Base-by-base conservation (phyloP, 2,329 filamentous ascomycete genomes). In the Zasmidium citrigriseum region DNA sequence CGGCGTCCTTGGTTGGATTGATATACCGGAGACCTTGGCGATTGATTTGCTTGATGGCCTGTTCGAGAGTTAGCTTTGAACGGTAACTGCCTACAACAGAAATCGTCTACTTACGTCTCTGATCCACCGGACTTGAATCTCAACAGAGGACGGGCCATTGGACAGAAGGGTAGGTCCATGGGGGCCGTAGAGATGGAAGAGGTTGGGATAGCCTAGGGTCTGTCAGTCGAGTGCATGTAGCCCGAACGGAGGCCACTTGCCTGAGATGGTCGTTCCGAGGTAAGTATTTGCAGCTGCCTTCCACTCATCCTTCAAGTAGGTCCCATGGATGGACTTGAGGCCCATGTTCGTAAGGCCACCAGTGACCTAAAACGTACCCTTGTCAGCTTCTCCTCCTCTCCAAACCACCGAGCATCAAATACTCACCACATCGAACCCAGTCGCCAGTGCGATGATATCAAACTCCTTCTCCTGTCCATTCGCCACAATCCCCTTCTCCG, bases 371-470 rank as follows among this genome's bases (percentile, higher is more conserved):
- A 24, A 18, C 18, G 11, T 22, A 38, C 9, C 18, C 11, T 20
- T 38, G 48, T 38, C 4, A 22, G 22, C 22, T 4, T 49, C 46
- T 49, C 7, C 22, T 25, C 25, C 22, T 41, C 34, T 59, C 56
- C 21, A 55, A 60, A n/a, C 50, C 46, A 67, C 66, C 72, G 73
- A 72, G 71, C 52, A n/a, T n/a, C n/a, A 52, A 2, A 52, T 54
- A 38, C 69, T 69, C 3, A 59, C 61, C 58, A 76, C 71, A 57
- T 80, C 77, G 63, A 79, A 80, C 14, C 78, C 78, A 14, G 78
- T 80, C 2, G 78, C 78, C 4, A 80, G 69, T 1, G 75, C 76
- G 54, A 80, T 79, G 53, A 80, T 72, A 57, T 80, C 78, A 53
- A 79, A 78, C 51, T 80, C 76, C 34, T 73, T 71, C 44, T 73